These are phyloP conservation scores for Rutstroemia sp. DNA, from an alignment of 2,329 filamentous ascomycete genomes.

Conservation along the genomic window DNA sequence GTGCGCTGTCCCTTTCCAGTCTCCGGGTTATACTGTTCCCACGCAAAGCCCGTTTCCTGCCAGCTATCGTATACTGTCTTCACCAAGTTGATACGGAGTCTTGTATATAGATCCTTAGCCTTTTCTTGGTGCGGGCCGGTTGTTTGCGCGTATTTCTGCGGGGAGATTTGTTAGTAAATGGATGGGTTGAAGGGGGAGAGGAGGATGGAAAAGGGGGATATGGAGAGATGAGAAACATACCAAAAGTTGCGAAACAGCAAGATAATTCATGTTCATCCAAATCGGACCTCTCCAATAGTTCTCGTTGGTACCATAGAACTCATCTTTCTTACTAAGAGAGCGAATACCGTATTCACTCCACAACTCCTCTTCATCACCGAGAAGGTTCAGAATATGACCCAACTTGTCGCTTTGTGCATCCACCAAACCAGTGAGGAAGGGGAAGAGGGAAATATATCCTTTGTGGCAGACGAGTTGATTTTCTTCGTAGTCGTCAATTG, in stretches of 20 bases:
- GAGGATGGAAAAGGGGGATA: not conserved
- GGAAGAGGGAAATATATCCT: slow-evolving; percentile 90
- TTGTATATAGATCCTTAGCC: slow-evolving; percentile 66
- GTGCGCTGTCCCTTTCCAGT: slow-evolving; percentile 90
- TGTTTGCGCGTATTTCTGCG: slow-evolving; percentile 54
- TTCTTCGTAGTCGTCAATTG: slow-evolving; percentile 92
- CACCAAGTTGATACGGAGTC: slow-evolving; percentile 76
- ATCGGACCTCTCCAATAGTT: slow-evolving; percentile 96
- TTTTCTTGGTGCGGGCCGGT: slow-evolving; percentile 59
- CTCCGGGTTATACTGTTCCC: slow-evolving; percentile 97
- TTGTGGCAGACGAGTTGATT: slow-evolving; percentile 87
- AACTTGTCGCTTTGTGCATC: slow-evolving; percentile 66
- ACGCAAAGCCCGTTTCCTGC: slow-evolving; percentile 89
- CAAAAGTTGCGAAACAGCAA: slow-evolving; percentile 69
- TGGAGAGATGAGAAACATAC: slow-evolving; percentile 43
- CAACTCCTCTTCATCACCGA: slow-evolving; percentile 76
- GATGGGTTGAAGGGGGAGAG: not conserved
- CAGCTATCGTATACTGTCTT: slow-evolving; percentile 83
- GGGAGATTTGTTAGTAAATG: slow-evolving; percentile 9
- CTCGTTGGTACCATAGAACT: slow-evolving; percentile 81
- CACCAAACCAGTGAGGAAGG: slow-evolving; percentile 79
- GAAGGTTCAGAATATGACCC: slow-evolving; percentile 66
- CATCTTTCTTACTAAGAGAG: slow-evolving; percentile 76
- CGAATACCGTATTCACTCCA: slow-evolving; percentile 86
- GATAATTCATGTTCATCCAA: slow-evolving; percentile 95